These are phyloP conservation scores for Apiospora arundinis DNA, from an alignment of 2,329 filamentous ascomycete species.

Conservation along the genomic window DNA sequence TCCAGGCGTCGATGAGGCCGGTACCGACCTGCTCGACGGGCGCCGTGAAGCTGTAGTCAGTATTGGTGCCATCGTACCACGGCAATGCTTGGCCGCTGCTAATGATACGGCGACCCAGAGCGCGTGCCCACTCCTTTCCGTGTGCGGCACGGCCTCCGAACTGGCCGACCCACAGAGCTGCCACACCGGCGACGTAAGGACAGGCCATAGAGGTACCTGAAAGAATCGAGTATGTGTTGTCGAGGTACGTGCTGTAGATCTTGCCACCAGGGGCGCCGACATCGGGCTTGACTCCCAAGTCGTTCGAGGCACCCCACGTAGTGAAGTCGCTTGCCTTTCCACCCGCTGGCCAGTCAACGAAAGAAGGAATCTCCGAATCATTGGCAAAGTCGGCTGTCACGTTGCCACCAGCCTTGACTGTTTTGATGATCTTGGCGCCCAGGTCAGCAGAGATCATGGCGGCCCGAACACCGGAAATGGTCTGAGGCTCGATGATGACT, in stretches of 20 bases:
- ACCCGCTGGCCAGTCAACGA: slow-evolving; percentile 35
- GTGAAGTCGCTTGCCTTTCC: slow-evolving; percentile 47
- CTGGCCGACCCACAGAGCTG: slow-evolving; percentile 43
- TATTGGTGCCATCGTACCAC: slow-evolving; percentile 35
- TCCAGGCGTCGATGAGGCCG: slow-evolving; percentile 50
- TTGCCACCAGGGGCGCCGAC: slow-evolving; percentile 50
- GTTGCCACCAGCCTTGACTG: slow-evolving; percentile 34
- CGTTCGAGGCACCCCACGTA: slow-evolving; percentile 51
- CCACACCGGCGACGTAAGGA: slow-evolving; percentile 52
- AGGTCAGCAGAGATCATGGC: slow-evolving; percentile 33
- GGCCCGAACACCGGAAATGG: slow-evolving; percentile 22
- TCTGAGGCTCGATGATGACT: slow-evolving; percentile 26
- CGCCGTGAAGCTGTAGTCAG: slow-evolving; percentile 32
- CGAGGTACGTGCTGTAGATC: slow-evolving; percentile 53
- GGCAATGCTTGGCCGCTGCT: slow-evolving; percentile 37
- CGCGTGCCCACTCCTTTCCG: slow-evolving; percentile 39
- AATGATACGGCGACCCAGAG: slow-evolving; percentile 41
- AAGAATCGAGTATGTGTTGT: slow-evolving; percentile 43
- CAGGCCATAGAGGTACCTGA: slow-evolving; percentile 57
- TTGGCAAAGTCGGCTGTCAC: slow-evolving; percentile 41
- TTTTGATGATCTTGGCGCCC: slow-evolving; percentile 35
- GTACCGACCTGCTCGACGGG: slow-evolving; percentile 48
- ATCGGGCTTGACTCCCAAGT: slow-evolving; percentile 51
- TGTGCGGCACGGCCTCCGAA: slow-evolving; percentile 41
- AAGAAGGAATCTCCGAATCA: slow-evolving; percentile 33